phyloP scores from a whole-genome alignment of 2,329 filamentous ascomycete genomes.

The Pseudocercospora pini-densiflorae region DNA sequence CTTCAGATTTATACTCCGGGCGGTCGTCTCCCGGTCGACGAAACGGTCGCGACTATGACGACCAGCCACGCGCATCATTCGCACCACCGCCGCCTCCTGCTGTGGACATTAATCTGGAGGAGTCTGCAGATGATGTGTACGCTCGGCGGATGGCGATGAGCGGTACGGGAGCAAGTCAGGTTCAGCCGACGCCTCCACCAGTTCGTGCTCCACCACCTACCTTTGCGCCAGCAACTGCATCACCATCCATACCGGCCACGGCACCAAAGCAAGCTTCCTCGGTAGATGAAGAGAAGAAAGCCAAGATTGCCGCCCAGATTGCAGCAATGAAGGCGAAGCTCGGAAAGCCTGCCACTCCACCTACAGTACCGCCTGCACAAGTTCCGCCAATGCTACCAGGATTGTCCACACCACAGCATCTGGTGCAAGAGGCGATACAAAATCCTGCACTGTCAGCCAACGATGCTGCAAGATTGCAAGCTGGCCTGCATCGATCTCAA shows the following conservation, averaged over 20 bases:
- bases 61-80: slow-evolving; percentile 39
- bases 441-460: not conserved
- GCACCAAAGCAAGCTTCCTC: slow-evolving; percentile 8
- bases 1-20: slow-evolving; percentile 13
- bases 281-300: slow-evolving; percentile 25
- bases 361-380: slow-evolving; percentile 8
- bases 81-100: slow-evolving; percentile 50
- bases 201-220: not conserved
- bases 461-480: not conserved
- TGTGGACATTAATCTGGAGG: slow-evolving; percentile 56
- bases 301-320: slow-evolving; percentile 31
- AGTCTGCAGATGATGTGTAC: slow-evolving; percentile 72
- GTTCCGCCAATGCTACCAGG: slow-evolving; percentile 21
- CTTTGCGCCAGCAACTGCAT: slow-evolving; percentile 9
- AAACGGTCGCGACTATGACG: slow-evolving; percentile 2
- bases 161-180: slow-evolving; percentile 35
- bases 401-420: not conserved
- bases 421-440: not conserved
- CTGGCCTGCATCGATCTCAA: not conserved
- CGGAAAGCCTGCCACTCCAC: slow-evolving; percentile 15
- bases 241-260: slow-evolving; percentile 34
- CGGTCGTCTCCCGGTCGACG: slow-evolving; percentile 15
- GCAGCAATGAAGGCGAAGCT: slow-evolving; percentile 34
- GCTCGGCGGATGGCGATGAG: slow-evolving; percentile 65
- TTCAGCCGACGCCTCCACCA: slow-evolving; percentile 18